Percentiles rank a stretch among this genome's conserved stretches.
Conservation (phyloP, 768 basidiomycete genomes). For the Naganishia onofrii region DNA sequence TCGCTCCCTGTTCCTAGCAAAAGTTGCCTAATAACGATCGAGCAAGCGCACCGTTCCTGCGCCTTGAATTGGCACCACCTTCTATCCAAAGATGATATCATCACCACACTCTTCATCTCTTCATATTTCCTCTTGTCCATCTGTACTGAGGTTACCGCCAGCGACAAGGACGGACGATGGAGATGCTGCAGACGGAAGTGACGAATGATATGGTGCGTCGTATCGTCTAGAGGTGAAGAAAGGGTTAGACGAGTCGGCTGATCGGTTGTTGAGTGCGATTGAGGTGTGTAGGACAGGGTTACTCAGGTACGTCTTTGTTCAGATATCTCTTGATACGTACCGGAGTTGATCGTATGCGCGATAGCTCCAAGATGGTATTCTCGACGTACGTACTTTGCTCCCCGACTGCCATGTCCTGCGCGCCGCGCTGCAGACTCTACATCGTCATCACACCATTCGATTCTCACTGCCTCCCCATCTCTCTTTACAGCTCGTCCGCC, state of each 20-base stretch:
- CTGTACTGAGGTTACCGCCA: background rate
- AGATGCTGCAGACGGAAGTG: constrained; percentile 20
- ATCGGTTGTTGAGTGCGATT: background rate
- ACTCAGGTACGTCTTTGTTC: constrained; percentile 1
- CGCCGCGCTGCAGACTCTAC: background rate
- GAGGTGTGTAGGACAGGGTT: constrained; percentile 10
- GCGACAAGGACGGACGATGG: constrained; percentile 8
- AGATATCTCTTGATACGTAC: too few species aligned
- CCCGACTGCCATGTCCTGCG: too few species aligned
- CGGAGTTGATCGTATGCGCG: too few species aligned
- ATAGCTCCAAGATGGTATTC: constrained; percentile 19
- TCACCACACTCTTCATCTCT: background rate
- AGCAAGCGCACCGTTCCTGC: constrained; percentile 14
- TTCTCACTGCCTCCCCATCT: background rate
- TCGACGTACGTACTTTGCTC: background rate
- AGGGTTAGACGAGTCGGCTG: background rate
- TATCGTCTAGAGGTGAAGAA: background rate
- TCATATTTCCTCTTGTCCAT: background rate
- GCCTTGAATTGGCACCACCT: background rate
- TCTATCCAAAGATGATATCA: background rate
- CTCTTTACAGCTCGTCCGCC: constrained; percentile 12
- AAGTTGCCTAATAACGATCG: background rate
- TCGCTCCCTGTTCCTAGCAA: background rate
- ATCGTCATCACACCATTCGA: background rate
- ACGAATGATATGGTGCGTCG: constrained; percentile 23